Evolutionary conservation across 345 rosid genomes (phyloP).

Genomic region (Rhizophora mangle): DNA sequence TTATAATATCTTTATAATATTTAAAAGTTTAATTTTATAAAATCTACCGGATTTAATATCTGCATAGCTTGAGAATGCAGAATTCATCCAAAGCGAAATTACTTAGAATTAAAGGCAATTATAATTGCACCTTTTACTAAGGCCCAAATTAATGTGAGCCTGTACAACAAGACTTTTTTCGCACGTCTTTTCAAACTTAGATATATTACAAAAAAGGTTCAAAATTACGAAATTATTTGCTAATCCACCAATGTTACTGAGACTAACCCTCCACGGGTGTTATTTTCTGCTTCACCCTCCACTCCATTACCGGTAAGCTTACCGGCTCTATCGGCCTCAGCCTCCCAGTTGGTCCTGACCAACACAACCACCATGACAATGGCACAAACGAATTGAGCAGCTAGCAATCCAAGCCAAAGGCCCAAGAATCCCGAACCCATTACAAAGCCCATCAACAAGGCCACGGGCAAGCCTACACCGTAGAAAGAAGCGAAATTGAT

Average conservation of each 20-base stretch:
- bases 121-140: too few relatives aligned
- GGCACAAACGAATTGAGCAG: conserved; percentile 44
- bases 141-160: too few relatives aligned
- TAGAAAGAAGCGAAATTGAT: conserved; percentile 49
- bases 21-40: too few relatives aligned
- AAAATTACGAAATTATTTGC: background rate
- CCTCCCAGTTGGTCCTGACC: conserved; percentile 42
- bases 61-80: too few relatives aligned
- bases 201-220: background rate
- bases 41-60: too few relatives aligned
- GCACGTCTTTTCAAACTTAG: too few relatives aligned
- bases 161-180: too few relatives aligned
- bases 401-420: conserved; percentile 44
- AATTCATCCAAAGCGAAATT: too few relatives aligned
- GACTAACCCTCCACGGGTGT: conserved; percentile 11
- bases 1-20: too few relatives aligned
- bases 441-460: conserved; percentile 35
- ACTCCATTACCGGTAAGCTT: conserved; percentile 28
- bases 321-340: conserved; percentile 36
- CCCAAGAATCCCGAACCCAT: conserved; percentile 39
- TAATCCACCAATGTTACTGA: conserved; percentile 12
- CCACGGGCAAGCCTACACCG: conserved; percentile 48
- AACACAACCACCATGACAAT: conserved; percentile 27
- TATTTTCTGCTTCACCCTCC: conserved; percentile 14
- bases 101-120: too few relatives aligned